A percentile compares a stretch with the other conserved stretches of the same genome.
Evolutionary conservation across 2,329 filamentous ascomycete species (phyloP).

Genomic region (Cercospora beticola): DNA sequence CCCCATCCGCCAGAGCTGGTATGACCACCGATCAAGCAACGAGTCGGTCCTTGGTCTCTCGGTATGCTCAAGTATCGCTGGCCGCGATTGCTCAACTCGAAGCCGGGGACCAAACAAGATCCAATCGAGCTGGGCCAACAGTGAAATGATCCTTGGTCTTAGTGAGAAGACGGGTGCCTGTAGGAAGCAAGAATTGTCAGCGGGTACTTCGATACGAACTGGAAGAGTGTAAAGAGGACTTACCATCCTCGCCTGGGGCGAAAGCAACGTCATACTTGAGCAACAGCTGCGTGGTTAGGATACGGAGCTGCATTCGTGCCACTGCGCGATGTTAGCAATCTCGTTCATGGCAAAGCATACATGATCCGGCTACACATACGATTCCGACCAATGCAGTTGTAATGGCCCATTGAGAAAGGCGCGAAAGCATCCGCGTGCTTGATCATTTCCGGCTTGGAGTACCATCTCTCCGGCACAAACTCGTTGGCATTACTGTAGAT

Average conservation of each 20-base stretch:
- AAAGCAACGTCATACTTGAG: conserved; percentile 41
- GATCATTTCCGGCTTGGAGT: conserved; percentile 37
- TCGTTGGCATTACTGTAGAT: conserved; percentile 33
- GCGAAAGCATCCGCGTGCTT: conserved; percentile 41
- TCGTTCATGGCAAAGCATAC: background rate
- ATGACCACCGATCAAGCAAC: background rate
- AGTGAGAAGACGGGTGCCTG: conserved; percentile 30
- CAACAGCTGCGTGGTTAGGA: conserved; percentile 39
- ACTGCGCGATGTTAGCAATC: conserved; percentile 23
- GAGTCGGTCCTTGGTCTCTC: background rate
- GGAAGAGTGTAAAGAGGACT: background rate
- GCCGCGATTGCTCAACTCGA: conserved; percentile 1
- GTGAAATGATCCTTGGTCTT: conserved; percentile 42
- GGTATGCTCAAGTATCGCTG: background rate
- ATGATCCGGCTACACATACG: conserved; percentile 9
- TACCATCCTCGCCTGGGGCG: conserved; percentile 40
- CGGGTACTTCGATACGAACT: background rate
- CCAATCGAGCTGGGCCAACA: conserved; percentile 27
- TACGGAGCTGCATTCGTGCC: conserved; percentile 41
- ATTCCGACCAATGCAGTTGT: conserved; percentile 41
- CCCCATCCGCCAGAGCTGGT: background rate
- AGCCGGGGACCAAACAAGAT: conserved; percentile 23
- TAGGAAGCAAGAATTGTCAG: background rate
- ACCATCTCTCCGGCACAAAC: conserved; percentile 43
- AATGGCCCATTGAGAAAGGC: conserved; percentile 39